Percentiles rank a stretch among this genome's conserved stretches.
Conservation (phyloP, 495 filamentous ascomycete genomes). For the Podospora bellae-mahoneyi region DNA sequence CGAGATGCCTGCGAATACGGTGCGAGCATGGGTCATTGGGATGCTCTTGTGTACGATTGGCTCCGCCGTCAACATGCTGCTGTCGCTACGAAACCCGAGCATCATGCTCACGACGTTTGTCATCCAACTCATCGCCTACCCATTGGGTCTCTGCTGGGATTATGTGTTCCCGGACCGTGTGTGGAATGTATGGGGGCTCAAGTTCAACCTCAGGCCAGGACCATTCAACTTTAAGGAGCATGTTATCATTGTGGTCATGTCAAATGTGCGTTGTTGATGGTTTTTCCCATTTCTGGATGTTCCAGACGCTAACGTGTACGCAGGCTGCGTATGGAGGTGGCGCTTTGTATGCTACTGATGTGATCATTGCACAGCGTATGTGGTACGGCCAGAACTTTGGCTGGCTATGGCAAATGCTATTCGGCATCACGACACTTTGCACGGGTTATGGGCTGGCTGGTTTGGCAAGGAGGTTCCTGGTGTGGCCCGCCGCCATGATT, state of each 20-base stretch:
- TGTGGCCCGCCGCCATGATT: conserved; percentile 69
- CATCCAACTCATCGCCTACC: conserved; percentile 67
- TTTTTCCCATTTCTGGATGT: conserved; percentile 5
- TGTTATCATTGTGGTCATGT: conserved; percentile 73
- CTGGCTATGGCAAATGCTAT: conserved; percentile 63
- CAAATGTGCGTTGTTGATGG: conserved; percentile 43
- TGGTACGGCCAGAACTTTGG: conserved; percentile 43
- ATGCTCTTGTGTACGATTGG: conserved; percentile 59
- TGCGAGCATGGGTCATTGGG: conserved; percentile 72
- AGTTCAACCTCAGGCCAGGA: conserved; percentile 63
- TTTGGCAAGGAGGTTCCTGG: conserved; percentile 60
- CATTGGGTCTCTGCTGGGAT: conserved; percentile 59
- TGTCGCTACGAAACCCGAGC: conserved; percentile 63
- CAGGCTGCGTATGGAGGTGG: conserved; percentile 48
- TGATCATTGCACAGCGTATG: conserved; percentile 41
- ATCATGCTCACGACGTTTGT: conserved; percentile 65
- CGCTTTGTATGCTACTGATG: conserved; percentile 47
- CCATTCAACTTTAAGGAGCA: conserved; percentile 80
- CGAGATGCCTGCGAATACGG: conserved; percentile 63
- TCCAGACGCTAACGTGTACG: conserved; percentile 14
- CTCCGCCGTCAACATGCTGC: conserved; percentile 67
- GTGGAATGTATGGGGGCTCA: conserved; percentile 56
- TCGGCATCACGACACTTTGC: conserved; percentile 67
- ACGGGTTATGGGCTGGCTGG: conserved; percentile 72
- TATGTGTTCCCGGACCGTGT: conserved; percentile 54